These are phyloP conservation scores for Lactarius indigo DNA, from an alignment of 768 basidiomycete species.

Conservation along the genomic window DNA sequence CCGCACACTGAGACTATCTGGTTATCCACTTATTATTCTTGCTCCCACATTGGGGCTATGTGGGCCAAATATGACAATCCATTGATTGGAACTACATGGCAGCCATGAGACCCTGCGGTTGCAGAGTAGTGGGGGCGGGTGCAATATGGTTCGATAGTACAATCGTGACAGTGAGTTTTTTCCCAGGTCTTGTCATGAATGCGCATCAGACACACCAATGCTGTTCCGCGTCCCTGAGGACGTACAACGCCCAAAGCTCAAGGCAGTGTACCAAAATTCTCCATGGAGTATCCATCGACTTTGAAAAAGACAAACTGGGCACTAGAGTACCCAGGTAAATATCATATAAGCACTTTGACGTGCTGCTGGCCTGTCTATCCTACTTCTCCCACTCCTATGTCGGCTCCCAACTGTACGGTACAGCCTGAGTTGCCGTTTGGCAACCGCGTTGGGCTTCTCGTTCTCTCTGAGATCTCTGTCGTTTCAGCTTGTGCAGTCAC, in stretches of 20 bases:
- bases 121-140: too few species aligned
- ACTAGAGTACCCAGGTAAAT: neutral
- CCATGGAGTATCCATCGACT: neutral
- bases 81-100: too few species aligned
- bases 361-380: neutral
- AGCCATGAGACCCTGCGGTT: too few species aligned
- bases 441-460: constrained; percentile 27
- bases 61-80: too few species aligned
- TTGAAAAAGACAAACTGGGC: neutral
- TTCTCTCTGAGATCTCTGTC: constrained; percentile 29
- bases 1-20: too few species aligned
- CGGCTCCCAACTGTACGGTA: neutral
- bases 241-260: neutral
- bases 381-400: neutral
- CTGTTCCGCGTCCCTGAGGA: neutral
- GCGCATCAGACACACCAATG: neutral
- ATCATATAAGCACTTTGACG: neutral
- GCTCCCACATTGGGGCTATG: too few species aligned
- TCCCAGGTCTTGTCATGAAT: neutral
- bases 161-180: too few species aligned
- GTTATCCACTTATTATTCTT: too few species aligned
- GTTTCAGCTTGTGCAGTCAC: constrained; percentile 29
- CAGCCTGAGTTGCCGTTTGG: too few species aligned
- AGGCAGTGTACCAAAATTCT: neutral
- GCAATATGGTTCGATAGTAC: too few species aligned